Percentiles rank a stretch among this genome's conserved stretches.
Evolutionary conservation across 2,329 filamentous ascomycete species (phyloP).

Genomic region (Chrysoporthe deuterocubensis): DNA sequence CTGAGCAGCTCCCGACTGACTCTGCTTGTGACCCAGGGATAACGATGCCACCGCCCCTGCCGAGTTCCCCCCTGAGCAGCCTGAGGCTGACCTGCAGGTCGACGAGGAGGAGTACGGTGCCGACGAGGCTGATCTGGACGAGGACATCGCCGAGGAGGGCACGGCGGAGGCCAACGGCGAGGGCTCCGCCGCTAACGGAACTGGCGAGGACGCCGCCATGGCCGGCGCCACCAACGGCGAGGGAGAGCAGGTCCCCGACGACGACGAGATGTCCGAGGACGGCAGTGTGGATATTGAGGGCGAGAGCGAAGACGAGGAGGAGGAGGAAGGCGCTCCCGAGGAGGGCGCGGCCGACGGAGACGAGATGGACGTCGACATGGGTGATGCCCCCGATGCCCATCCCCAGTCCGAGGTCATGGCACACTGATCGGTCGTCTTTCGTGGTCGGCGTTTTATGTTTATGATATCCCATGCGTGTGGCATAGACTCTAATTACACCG

Average conservation of each 20-base stretch:
- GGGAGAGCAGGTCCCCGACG: conserved; percentile 37
- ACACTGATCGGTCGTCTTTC: conserved; percentile 21
- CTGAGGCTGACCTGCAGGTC: conserved; percentile 84
- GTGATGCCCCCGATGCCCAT: conserved; percentile 28
- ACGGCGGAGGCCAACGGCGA: conserved; percentile 43
- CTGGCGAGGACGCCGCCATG: conserved; percentile 39
- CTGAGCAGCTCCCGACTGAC: conserved; percentile 12
- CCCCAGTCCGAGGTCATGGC: conserved; percentile 28
- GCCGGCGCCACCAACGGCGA: conserved; percentile 34
- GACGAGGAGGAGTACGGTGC: conserved; percentile 92
- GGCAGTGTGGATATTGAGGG: conserved; percentile 45
- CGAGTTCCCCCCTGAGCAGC: conserved; percentile 96
- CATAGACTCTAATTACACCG: conserved; percentile 19
- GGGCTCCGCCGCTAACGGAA: conserved; percentile 17
- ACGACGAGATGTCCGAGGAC: conserved; percentile 44
- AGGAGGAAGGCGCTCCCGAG: conserved; percentile 38
- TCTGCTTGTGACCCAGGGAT: conserved; percentile 64
- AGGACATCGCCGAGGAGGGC: conserved; percentile 58
- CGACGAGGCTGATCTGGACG: conserved; percentile 79
- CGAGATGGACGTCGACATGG: conserved; percentile 43
- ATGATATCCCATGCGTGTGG: conserved; percentile 30
- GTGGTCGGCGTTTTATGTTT: conserved; percentile 29
- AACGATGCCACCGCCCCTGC: conserved; percentile 95
- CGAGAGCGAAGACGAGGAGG: conserved; percentile 45
- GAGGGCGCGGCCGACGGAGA: conserved; percentile 36